A percentile compares a stretch with the other conserved stretches of the same genome.
Evolutionary conservation across 129 eudicot species (phyloP).

Genomic region (Chrysanthemum makinoi): DNA sequence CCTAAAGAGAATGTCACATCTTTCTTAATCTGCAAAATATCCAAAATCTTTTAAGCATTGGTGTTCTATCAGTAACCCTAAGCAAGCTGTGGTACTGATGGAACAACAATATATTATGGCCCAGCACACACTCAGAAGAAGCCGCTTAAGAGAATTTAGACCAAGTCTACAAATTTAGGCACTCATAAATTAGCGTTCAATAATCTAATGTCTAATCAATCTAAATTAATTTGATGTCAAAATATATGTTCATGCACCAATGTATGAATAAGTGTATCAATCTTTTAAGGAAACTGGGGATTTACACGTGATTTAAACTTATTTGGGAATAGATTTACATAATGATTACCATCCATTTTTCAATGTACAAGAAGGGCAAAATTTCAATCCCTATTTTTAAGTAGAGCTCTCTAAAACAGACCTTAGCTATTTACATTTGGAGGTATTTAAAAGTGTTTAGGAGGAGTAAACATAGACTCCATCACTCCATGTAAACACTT

Average conservation of each 20-base stretch:
- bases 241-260: not conserved
- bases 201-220: not conserved
- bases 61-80: not conserved
- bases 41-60: not conserved
- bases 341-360: no score
- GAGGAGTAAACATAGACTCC: no score
- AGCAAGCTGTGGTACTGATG: not conserved
- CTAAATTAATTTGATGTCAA: not conserved
- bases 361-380: no score
- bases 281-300: not conserved
- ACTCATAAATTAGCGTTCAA: not conserved
- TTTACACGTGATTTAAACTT: not conserved
- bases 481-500: no score
- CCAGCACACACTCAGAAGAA: not conserved
- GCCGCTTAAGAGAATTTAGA: not conserved
- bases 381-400: no score
- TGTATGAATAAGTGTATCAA: not conserved
- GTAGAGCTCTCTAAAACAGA: no score
- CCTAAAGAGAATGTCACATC: not conserved
- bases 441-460: no score
- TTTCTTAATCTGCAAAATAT: not conserved
- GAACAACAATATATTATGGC: not conserved
- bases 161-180: not conserved
- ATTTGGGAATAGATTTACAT: not conserved
- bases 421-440: no score